A percentile compares a stretch with the other conserved stretches of the same genome.
Conservation (phyloP, 2,329 filamentous ascomycete genomes). For the Alternaria gaisen region DNA sequence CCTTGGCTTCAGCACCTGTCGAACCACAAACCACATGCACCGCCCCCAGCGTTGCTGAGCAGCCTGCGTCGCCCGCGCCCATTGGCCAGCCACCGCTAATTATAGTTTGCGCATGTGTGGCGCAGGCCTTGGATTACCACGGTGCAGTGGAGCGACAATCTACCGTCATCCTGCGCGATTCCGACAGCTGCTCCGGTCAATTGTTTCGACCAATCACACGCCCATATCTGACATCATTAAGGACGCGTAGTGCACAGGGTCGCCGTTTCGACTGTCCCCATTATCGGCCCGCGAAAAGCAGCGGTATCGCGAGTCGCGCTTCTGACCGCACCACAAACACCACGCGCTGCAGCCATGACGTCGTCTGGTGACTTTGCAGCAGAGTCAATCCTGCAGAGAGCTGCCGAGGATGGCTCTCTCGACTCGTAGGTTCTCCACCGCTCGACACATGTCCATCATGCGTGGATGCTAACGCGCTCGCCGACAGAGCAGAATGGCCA, state of each 20-base stretch:
- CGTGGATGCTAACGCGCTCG: conserved; percentile 37
- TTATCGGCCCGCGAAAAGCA: conserved; percentile 3
- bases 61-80: not conserved
- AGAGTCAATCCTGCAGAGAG: conserved; percentile 64
- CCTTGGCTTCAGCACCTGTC: not conserved
- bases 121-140: conserved; percentile 5
- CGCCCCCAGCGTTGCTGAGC: not conserved
- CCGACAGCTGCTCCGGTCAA: conserved; percentile 1
- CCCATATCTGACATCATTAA: not conserved
- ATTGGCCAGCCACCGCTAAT: not conserved
- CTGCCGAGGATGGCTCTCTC: conserved; percentile 66
- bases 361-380: conserved; percentile 36
- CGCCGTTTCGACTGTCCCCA: conserved; percentile 5
- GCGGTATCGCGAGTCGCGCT: conserved; percentile 11
- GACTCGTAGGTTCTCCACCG: conserved; percentile 61
- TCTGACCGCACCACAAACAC: conserved; percentile 2
- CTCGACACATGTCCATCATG: not conserved
- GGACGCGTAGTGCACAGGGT: conserved; percentile 7
- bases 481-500: conserved; percentile 72
- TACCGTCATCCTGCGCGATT: conserved; percentile 16
- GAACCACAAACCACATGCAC: conserved; percentile 7
- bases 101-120: conserved; percentile 9
- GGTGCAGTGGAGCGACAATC: conserved; percentile 8
- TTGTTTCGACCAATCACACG: conserved; percentile 1
- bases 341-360: conserved; percentile 28